phyloP scores from a whole-genome alignment of 1,139 yeast genomes.

The Zygosaccharomyces sapae region DNA sequence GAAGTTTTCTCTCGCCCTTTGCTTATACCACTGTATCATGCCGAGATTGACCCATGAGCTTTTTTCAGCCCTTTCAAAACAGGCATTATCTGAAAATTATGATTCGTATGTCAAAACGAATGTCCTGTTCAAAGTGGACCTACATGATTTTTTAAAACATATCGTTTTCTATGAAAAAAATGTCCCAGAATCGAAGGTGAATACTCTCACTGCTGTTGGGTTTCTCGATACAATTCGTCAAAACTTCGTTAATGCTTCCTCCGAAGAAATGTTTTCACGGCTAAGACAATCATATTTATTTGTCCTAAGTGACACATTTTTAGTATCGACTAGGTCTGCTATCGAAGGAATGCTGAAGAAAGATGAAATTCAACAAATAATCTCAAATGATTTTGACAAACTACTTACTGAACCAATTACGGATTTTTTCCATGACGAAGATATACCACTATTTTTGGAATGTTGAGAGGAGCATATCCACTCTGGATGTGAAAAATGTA shows the following conservation, averaged over 20 bases:
- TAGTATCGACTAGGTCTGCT: neutral
- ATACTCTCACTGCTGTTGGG: neutral
- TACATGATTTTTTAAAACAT: neutral
- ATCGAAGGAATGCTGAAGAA: neutral
- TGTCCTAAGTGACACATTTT: neutral
- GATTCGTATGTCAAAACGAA: neutral
- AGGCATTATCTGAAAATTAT: neutral
- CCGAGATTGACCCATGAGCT: neutral
- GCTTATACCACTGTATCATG: neutral
- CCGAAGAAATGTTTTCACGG: neutral
- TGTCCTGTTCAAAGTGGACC: neutral
- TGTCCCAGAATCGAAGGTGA: neutral
- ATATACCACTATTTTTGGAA: neutral
- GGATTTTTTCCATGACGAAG: neutral
- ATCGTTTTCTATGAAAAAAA: neutral
- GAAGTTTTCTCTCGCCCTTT: no score
- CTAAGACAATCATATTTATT: neutral
- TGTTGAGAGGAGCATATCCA: neutral
- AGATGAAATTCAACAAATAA: neutral
- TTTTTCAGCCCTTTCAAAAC: neutral
- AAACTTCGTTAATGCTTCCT: neutral
- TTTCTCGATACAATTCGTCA: neutral
- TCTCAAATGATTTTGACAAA: slow-evolving; percentile 38
- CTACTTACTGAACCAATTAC: neutral
- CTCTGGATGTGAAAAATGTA: no score